A percentile compares a stretch with the other conserved stretches of the same genome.
Evolutionary conservation across 768 basidiomycete genomes (phyloP).

Genomic region (Strobilomyces confusus): DNA sequence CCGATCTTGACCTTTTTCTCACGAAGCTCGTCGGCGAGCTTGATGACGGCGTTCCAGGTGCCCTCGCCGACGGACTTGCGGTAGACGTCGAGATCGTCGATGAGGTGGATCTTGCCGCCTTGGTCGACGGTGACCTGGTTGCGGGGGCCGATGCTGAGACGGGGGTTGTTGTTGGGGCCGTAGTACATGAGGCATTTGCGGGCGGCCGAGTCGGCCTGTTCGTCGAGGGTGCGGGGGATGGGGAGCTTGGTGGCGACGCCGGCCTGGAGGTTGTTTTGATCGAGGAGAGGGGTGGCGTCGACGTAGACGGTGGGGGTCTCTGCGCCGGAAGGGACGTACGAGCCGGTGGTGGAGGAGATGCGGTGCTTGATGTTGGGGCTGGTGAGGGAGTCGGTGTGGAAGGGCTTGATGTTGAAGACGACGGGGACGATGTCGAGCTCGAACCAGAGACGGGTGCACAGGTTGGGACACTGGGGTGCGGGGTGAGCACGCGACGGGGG

Average conservation of each 20-base stretch:
- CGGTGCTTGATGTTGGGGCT: constrained; percentile 80
- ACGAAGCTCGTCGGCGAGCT: constrained; percentile 79
- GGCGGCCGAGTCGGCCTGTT: constrained; percentile 83
- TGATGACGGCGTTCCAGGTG: constrained; percentile 79
- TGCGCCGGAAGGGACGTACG: constrained; percentile 70
- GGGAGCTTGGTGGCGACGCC: constrained; percentile 58
- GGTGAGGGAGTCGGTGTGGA: constrained; percentile 75
- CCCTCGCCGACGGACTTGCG: constrained; percentile 64
- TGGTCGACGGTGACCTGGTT: constrained; percentile 89
- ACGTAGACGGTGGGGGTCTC: constrained; percentile 73
- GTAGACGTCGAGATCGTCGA: constrained; percentile 80
- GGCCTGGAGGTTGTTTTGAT: constrained; percentile 36
- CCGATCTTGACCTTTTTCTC: constrained; percentile 86
- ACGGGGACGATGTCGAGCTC: constrained; percentile 80
- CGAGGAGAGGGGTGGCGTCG: constrained; percentile 51
- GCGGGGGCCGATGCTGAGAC: constrained; percentile 74
- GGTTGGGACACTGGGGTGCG: constrained; percentile 57
- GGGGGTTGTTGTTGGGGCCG: constrained; percentile 79
- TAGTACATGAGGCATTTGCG: constrained; percentile 83
- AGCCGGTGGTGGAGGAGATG: constrained; percentile 75
- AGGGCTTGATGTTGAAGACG: constrained; percentile 82
- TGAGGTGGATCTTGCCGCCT: constrained; percentile 78
- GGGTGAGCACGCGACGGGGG: constrained; percentile 16
- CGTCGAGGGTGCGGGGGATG: constrained; percentile 72
- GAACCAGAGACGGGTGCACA: constrained; percentile 84